These are phyloP conservation scores for Kodamaea sp. DNA, from an alignment of 1,139 yeast genomes.

Conservation along the genomic window DNA sequence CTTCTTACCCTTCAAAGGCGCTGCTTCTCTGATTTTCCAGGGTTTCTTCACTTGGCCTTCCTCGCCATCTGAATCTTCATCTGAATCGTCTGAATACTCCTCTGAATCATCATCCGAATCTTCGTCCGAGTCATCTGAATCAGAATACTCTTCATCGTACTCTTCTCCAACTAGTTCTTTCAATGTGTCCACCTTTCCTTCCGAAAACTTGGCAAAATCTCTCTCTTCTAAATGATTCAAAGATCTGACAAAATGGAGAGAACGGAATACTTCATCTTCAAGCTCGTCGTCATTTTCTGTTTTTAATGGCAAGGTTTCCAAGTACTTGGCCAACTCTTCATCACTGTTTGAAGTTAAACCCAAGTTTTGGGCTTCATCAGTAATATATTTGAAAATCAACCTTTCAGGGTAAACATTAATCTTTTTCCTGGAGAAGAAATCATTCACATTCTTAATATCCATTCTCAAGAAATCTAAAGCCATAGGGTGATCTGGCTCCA, in stretches of 20 bases:
- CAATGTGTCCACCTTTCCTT: conserved; percentile 80
- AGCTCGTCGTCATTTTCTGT: conserved; percentile 56
- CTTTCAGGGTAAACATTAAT: conserved; percentile 82
- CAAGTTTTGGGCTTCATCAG: conserved; percentile 39
- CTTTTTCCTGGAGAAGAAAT: conserved; percentile 71
- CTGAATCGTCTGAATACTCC: conserved; percentile 29
- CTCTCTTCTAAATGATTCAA: conserved; percentile 79
- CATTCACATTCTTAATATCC: conserved; percentile 96
- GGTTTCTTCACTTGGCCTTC: conserved; percentile 26
- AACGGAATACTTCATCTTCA: conserved; percentile 83
- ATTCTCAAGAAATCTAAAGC: conserved; percentile 90
- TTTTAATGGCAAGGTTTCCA: conserved; percentile 53
- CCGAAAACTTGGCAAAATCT: conserved; percentile 78
- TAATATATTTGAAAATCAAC: conserved; percentile 74
- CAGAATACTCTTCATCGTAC: conserved; percentile 3
- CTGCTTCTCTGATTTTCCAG: conserved; percentile 43
- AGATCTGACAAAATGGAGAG: conserved; percentile 79
- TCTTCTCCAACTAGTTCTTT: conserved; percentile 53
- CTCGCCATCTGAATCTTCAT: conserved; percentile 36
- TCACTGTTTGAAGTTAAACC: conserved; percentile 43
- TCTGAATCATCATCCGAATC: conserved; percentile 30
- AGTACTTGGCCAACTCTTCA: conserved; percentile 35
- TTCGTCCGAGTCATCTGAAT: conserved; percentile 16
- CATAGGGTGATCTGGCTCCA: conserved; percentile 98
- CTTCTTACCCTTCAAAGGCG: conserved; percentile 63